phyloP scores from a whole-genome alignment of 805 yeast genomes.

The Yarrowia bubula region DNA sequence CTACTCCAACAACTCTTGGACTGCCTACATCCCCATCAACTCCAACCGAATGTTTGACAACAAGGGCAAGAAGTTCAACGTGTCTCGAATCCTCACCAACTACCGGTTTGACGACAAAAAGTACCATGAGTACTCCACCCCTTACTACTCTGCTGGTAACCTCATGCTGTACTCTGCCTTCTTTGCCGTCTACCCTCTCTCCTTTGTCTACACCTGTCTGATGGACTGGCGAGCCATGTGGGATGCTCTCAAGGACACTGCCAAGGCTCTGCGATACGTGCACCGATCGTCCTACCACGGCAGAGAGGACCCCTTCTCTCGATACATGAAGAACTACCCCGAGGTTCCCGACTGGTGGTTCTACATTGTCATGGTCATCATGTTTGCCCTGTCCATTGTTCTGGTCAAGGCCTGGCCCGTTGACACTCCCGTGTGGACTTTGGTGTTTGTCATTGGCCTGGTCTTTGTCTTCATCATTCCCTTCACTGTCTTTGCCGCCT shows the following conservation, averaged over 20 bases:
- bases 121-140: constrained; percentile 62
- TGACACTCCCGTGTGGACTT: constrained; percentile 61
- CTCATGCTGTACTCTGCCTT: constrained; percentile 51
- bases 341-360: constrained; percentile 60
- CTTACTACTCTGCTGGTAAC: constrained; percentile 57
- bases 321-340: constrained; percentile 48
- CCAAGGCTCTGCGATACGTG: constrained; percentile 1
- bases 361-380: constrained; percentile 46
- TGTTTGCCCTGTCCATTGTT: constrained; percentile 47
- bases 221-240: constrained; percentile 30
- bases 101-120: constrained; percentile 44
- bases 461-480: constrained; percentile 62
- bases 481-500: constrained; percentile 58
- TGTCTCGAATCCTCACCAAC: constrained; percentile 46
- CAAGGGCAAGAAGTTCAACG: constrained; percentile 50
- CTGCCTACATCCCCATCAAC: constrained; percentile 59
- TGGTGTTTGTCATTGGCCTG: constrained; percentile 56
- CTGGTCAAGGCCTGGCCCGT: constrained; percentile 43
- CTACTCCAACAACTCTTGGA: constrained; percentile 56
- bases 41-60: constrained; percentile 54
- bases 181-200: constrained; percentile 56
- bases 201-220: constrained; percentile 45
- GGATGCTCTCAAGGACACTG: constrained; percentile 29
- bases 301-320: constrained; percentile 47
- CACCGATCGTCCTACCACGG: constrained; percentile 25